phyloP scores from a whole-genome alignment of 2,329 filamentous ascomycete species.

The Cytospora piceae region DNA sequence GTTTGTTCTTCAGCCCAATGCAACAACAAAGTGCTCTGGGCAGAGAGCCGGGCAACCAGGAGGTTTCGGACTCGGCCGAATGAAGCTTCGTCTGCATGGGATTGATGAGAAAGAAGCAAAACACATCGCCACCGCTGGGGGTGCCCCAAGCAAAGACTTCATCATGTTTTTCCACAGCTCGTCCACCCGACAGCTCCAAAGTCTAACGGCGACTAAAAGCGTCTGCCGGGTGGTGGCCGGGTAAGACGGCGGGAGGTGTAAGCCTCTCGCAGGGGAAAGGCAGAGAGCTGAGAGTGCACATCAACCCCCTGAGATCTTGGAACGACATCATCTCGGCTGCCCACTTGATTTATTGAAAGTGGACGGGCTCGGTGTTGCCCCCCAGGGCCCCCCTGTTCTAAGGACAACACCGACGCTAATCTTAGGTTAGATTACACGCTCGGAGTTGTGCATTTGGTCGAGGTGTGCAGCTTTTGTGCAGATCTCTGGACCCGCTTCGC shows the following conservation, averaged over 20 bases:
- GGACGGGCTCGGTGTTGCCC: constrained; percentile 24
- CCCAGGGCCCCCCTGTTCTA: constrained; percentile 9
- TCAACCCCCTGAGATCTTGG: constrained; percentile 21
- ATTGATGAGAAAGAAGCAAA: constrained; percentile 13
- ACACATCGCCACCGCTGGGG: not conserved
- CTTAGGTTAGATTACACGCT: constrained; percentile 29
- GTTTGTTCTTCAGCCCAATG: constrained; percentile 3
- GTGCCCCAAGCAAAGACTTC: not conserved
- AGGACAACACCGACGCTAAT: constrained; percentile 28
- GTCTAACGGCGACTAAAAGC: not conserved
- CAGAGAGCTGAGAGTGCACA: constrained; percentile 1
- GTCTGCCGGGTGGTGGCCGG: not conserved
- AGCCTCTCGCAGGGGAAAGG: not conserved
- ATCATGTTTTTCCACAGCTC: not conserved
- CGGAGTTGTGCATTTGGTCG: constrained; percentile 22
- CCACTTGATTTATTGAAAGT: constrained; percentile 30
- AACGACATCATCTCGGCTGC: constrained; percentile 30
- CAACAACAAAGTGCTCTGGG: constrained; percentile 5
- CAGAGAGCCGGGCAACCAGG: not conserved
- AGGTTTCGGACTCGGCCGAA: constrained; percentile 23
- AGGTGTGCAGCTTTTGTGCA: constrained; percentile 21
- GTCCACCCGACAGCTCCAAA: not conserved
- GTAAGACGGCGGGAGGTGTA: not conserved
- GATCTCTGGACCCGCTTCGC: constrained; percentile 27
- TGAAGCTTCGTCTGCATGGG: constrained; percentile 3